Percentiles rank a stretch among this genome's conserved stretches.
Evolutionary conservation across 225 moss, liverwort and hornwort genomes (phyloP).

Genomic region (Sphagnum tenellum): DNA sequence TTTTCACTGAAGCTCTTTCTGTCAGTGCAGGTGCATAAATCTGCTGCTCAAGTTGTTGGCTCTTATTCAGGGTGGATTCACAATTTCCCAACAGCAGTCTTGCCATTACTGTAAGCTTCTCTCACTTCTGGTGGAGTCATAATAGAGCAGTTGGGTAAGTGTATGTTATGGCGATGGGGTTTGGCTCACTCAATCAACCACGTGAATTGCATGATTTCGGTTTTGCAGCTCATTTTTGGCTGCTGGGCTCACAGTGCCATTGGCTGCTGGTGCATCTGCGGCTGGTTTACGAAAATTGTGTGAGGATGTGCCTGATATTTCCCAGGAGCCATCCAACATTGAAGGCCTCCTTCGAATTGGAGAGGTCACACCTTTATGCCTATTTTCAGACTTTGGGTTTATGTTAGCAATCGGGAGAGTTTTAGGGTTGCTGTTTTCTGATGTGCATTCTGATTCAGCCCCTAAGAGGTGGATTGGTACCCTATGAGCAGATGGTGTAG

Average conservation of each 20-base stretch:
- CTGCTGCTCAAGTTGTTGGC: constrained; percentile 86
- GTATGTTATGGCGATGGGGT: too few relatives aligned
- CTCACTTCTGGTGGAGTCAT: too few relatives aligned
- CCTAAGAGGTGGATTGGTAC: too few relatives aligned
- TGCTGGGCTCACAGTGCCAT: constrained; percentile 63
- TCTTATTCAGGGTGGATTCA: constrained; percentile 82
- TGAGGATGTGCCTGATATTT: constrained; percentile 75
- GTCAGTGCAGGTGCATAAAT: constrained; percentile 64
- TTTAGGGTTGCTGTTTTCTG: too few relatives aligned
- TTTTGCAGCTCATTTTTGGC: constrained; percentile 80
- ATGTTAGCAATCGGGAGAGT: too few relatives aligned
- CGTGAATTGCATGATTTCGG: too few relatives aligned
- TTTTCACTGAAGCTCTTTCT: background rate
- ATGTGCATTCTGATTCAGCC: too few relatives aligned
- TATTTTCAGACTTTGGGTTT: too few relatives aligned
- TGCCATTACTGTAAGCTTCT: constrained; percentile 63
- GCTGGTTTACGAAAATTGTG: constrained; percentile 79
- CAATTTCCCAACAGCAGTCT: constrained; percentile 60
- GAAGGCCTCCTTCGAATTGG: constrained; percentile 81
- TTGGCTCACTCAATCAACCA: too few relatives aligned
- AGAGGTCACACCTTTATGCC: constrained; percentile 34
- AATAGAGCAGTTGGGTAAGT: too few relatives aligned
- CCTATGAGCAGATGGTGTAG: too few relatives aligned
- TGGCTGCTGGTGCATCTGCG: constrained; percentile 83
- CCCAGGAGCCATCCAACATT: constrained; percentile 62